Percentiles rank a stretch among this genome's conserved stretches.
Evolutionary conservation across 73 alveolate species (phyloP).

Genomic region (Paramecium octaurelia): DNA sequence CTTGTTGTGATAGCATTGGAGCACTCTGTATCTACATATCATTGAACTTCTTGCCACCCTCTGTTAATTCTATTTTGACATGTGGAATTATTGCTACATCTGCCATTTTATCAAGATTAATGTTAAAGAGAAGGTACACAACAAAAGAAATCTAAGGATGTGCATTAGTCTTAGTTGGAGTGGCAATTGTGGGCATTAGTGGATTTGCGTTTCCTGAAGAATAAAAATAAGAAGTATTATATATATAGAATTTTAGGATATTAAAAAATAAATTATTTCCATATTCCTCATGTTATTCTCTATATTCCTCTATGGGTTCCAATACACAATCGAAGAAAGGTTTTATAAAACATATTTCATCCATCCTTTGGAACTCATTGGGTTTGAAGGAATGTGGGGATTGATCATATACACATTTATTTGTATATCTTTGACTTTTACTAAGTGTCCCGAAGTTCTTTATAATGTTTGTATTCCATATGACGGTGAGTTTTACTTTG

Average conservation of each 20-base stretch:
- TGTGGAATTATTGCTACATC: slow-evolving; percentile 51
- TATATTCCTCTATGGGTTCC: neutral
- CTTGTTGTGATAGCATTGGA: slow-evolving; percentile 19
- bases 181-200: slow-evolving; percentile 37
- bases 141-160: slow-evolving; percentile 28
- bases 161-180: slow-evolving; percentile 1
- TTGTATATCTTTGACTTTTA: neutral
- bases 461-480: neutral
- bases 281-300: slow-evolving; percentile 9
- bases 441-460: neutral
- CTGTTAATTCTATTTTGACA: slow-evolving; percentile 7
- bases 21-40: neutral
- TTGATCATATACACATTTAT: neutral
- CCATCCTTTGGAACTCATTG: slow-evolving; percentile 52
- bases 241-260: neutral
- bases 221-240: neutral
- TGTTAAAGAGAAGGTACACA: neutral
- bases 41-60: slow-evolving; percentile 20
- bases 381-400: slow-evolving; percentile 64
- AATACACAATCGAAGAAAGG: slow-evolving; percentile 44
- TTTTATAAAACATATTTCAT: slow-evolving; percentile 25
- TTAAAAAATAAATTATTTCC: neutral
- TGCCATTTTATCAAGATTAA: slow-evolving; percentile 34
- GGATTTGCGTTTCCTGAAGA: slow-evolving; percentile 51
- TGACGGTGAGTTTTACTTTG: neutral